Evolutionary conservation across 345 rosid genomes (phyloP), one percentile per base, ranked within the genome.

Genomic region (Syzygium aromaticum): DNA sequence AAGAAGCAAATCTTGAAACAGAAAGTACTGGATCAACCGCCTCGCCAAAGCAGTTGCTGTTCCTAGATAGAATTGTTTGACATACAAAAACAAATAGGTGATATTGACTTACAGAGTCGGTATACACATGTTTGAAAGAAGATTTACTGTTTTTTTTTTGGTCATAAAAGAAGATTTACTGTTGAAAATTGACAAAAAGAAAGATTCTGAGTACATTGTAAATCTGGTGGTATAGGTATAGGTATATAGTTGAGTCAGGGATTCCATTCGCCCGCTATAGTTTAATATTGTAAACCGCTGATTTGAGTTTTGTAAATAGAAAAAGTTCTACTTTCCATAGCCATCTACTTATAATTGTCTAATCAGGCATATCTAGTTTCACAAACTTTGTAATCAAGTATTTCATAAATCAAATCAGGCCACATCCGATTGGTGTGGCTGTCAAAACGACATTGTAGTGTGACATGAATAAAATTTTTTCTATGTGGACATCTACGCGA

Each of bases 31-130:
- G 67, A 40, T 52, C 84, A 85, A 51, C 87, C 89, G 54, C 89
- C 92, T 73, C 91, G 33, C 86, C 87, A 85, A 19, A 87, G 91
- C 46, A 82, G 90, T 86, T 97, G 99, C 92, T 93, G 97, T 89
- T 92, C 89, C 86, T 90, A 87, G 89, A 15, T 80, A 49, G 53
- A 43, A 61, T 22, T 21, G n/a, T 83, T 33, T 1, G 10, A 22
- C 64, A 21, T 19, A 33, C 46, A 19, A 73, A 67, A 73, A 33
- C 25, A 33, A 10, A 73, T 33, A 73, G 80, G 49, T 33, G 80
- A 33, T 73, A 10, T 73, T 33, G 80, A 73, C 80, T 8, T 33
- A 73, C 46, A 19, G 49, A 33, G 38, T 61, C 38, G 73, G 22
- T 21, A 73, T 33, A 33, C 80, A 19, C 46, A 73, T 33, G 49